Evolutionary conservation across 306 rosid genomes (phyloP), one percentile per base, ranked within the genome.

Genomic region (Pachyrhizus erosus): DNA sequence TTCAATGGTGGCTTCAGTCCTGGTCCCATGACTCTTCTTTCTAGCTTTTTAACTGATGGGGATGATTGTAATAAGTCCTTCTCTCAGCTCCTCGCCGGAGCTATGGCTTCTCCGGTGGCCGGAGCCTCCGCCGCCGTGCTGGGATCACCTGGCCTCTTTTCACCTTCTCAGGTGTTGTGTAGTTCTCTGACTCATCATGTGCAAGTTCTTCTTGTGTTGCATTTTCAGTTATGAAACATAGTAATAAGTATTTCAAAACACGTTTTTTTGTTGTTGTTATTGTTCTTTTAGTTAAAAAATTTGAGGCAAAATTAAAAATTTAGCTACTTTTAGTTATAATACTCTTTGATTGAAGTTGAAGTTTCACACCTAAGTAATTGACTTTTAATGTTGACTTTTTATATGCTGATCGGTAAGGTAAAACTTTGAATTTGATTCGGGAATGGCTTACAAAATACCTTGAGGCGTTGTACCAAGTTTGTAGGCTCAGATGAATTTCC

Each of bases 51-150:
- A 55, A 29, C 87, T 9, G 97, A 90, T 3, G 84, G 82, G 49
- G 97, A 92, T 2, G 90, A 89, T 37, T 80, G 74, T 77, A 93
- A 87, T 83, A 93, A 88, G 86, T 92, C 97, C 5, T 94, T 92
- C 84, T 92, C 97, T 12, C 98, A 92, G 92, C 94, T 94, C 0
- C 91, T 94, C 46, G 91, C 95, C 18, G 97, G 98, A 5, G 91
- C 98, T 20, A 87, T 91, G 94, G 18, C 76, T 23, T 88, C 98
- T 26, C 94, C 97, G 77, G 90, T 20, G 14, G 55, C 67, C 4
- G 60, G 64, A 37, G 42, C 10, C 8, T 1, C 8, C 51, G 51
- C 84, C 23, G 88, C 88, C 21, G 68, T 80, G 57, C 86, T 79
- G 0, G 90, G 85, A 65, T 86, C 94, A 4, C 83, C 85, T 27